Conservation (phyloP, 75 land plant genomes). For the Isoetes taiwanensis region DNA sequence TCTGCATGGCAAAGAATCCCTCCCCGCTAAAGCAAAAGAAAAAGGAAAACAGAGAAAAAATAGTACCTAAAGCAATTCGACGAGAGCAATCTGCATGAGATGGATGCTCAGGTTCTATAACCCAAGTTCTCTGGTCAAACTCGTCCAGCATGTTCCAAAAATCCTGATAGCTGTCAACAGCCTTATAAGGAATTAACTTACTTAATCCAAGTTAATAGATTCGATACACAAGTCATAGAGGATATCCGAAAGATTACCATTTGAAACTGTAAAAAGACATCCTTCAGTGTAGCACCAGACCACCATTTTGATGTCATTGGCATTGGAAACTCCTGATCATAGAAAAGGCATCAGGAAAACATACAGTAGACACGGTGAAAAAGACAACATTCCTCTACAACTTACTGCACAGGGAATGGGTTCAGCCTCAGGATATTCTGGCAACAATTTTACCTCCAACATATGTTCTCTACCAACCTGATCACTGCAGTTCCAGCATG, state of each 20-base stretch:
- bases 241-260: conserved; percentile 7
- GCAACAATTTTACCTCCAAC: conserved; percentile 16
- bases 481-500: conserved; percentile 17
- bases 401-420: conserved; percentile 29
- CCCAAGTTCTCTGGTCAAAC: conserved; percentile 37
- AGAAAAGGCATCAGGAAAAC: not conserved
- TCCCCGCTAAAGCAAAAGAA: too few relatives aligned
- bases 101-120: conserved; percentile 38
- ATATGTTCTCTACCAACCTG: conserved; percentile 26
- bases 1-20: too few relatives aligned
- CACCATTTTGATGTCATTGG: conserved; percentile 16
- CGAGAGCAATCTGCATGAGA: conserved; percentile 34
- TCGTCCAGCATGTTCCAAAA: conserved; percentile 47
- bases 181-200: conserved; percentile 10
- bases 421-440: conserved; percentile 24
- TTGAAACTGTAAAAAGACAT: conserved; percentile 17
- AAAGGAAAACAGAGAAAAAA: too few relatives aligned
- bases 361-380: not conserved
- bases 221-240: not conserved
- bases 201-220: not conserved
- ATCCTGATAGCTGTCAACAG: conserved; percentile 26
- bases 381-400: not conserved
- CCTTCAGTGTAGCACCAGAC: conserved; percentile 13
- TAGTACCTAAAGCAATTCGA: conserved; percentile 36
- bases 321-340: conserved; percentile 19